Conservation (phyloP, 306 rosid species). For the Lotus japonicus region DNA sequence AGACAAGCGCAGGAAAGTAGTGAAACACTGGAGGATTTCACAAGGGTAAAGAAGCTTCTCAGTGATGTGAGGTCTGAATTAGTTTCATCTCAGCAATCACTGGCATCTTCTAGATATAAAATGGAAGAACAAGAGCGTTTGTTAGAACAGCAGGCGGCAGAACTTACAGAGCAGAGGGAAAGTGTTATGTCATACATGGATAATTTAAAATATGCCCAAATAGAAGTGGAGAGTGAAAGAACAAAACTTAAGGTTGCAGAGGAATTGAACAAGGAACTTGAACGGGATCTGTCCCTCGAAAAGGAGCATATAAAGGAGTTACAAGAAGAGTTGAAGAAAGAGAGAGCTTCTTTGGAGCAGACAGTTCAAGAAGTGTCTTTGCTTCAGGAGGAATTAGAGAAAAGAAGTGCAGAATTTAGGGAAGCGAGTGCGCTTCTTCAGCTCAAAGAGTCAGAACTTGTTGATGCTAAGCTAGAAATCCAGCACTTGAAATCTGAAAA, state of each 20-base stretch:
- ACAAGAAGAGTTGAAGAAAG: conserved; percentile 58
- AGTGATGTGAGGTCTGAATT: conserved; percentile 62
- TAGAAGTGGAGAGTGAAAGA: conserved; percentile 74
- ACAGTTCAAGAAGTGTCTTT: conserved; percentile 51
- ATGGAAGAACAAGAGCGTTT: conserved; percentile 73
- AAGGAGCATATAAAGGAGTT: conserved; percentile 55
- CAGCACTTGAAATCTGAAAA: conserved; percentile 71
- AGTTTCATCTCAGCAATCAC: conserved; percentile 82
- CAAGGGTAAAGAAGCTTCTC: conserved; percentile 70
- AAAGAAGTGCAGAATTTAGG: conserved; percentile 38
- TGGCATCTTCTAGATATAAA: conserved; percentile 57
- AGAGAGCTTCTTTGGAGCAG: conserved; percentile 54
- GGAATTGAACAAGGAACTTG: conserved; percentile 61
- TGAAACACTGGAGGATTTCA: conserved; percentile 54
- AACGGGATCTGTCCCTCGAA: conserved; percentile 45
- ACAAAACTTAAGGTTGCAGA: conserved; percentile 53
- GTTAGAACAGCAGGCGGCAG: conserved; percentile 50
- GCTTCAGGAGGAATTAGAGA: conserved; percentile 50
- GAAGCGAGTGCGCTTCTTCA: conserved; percentile 45
- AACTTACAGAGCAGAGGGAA: conserved; percentile 60
- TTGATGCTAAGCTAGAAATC: conserved; percentile 77
- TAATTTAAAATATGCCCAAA: conserved; percentile 57
- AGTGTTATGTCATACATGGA: conserved; percentile 56
- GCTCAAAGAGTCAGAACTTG: conserved; percentile 57
- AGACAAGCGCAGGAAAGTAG: conserved; percentile 42